Evolutionary conservation across 495 filamentous ascomycete species (phyloP).

Genomic region (Lepraria neglecta): DNA sequence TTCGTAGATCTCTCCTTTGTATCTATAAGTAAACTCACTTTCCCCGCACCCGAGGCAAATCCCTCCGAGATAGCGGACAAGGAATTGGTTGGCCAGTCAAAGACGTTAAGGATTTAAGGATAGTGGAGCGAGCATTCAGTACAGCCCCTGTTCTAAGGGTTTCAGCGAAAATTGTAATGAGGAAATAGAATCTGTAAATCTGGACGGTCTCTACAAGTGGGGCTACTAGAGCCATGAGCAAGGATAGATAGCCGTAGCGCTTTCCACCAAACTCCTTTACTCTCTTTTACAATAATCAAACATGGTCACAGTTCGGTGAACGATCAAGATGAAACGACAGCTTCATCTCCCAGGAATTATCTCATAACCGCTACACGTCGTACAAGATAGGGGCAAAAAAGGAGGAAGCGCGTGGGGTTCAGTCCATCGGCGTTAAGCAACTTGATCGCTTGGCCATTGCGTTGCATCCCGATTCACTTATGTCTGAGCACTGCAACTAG

Average conservation of each 20-base stretch:
- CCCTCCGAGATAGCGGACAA: constrained; percentile 13
- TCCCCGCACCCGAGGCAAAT: constrained; percentile 12
- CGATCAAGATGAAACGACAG: neutral
- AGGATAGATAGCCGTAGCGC: no score
- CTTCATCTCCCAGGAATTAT: neutral
- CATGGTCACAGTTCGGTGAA: no score
- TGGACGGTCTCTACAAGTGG: no score
- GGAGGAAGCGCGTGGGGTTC: constrained; percentile 8
- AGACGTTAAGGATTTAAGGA: neutral
- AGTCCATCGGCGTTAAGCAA: neutral
- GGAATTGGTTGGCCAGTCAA: neutral
- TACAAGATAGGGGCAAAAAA: constrained; percentile 3
- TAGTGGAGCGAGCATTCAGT: neutral
- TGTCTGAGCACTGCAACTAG: neutral
- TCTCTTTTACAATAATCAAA: no score
- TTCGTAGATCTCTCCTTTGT: constrained; percentile 1
- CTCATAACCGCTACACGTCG: neutral
- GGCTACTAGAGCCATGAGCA: no score
- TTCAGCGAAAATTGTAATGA: no score
- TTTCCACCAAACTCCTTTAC: no score
- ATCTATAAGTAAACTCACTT: neutral
- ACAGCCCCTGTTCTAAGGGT: neutral
- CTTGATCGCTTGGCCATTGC: constrained; percentile 10
- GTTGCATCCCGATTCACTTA: neutral
- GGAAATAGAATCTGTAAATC: no score